phyloP scores from a whole-genome alignment of 306 rosid species.

The Lathyrus aphaca region DNA sequence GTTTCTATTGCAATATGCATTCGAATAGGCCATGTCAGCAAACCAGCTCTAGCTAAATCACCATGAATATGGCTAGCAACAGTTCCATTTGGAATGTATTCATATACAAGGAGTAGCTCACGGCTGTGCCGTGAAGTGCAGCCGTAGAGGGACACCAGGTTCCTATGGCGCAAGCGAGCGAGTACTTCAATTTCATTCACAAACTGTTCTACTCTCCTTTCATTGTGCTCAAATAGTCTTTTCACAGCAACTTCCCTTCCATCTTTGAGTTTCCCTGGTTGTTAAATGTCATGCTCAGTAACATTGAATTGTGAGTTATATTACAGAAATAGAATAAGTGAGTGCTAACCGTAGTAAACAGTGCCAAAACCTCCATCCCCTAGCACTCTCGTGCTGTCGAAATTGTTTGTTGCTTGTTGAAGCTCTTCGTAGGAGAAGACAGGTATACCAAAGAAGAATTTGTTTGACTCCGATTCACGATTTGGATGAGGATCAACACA shows the following conservation, averaged over 20 bases:
- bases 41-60: no score
- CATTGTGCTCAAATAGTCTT: slow-evolving; percentile 62
- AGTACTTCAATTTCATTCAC: slow-evolving; percentile 67
- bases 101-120: slow-evolving; percentile 73
- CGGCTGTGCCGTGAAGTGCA: slow-evolving; percentile 67
- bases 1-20: slow-evolving; percentile 74
- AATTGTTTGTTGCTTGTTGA: slow-evolving; percentile 61
- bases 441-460: slow-evolving; percentile 48
- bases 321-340: background rate
- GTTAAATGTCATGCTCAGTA: slow-evolving; percentile 7
- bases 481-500: slow-evolving; percentile 1
- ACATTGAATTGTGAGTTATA: background rate
- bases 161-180: slow-evolving; percentile 61
- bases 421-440: slow-evolving; percentile 61
- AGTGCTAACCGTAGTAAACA: slow-evolving; percentile 60
- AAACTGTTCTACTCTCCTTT: slow-evolving; percentile 59
- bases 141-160: slow-evolving; percentile 75
- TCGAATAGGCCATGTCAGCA: no score
- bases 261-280: slow-evolving; percentile 66
- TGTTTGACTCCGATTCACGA: slow-evolving; percentile 41
- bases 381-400: slow-evolving; percentile 45
- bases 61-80: slow-evolving; percentile 80
- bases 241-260: slow-evolving; percentile 90
- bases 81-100: slow-evolving; percentile 74
- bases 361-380: slow-evolving; percentile 77